These are phyloP conservation scores for Ogataea pignaliae DNA, from an alignment of 805 yeast genomes.

Conservation along the genomic window DNA sequence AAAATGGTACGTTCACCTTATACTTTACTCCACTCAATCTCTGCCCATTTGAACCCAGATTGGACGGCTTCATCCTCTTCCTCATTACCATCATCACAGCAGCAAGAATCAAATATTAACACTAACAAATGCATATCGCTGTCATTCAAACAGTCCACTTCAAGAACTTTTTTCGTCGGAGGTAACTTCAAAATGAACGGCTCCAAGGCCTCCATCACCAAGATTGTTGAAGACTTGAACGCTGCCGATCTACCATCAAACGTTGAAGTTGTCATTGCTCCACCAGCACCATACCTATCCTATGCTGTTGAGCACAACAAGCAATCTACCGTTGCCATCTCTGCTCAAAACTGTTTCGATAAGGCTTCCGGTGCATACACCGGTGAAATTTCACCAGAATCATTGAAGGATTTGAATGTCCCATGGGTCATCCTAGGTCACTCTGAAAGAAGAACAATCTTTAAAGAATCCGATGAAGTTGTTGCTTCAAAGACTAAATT, in stretches of 20 bases:
- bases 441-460: constrained; percentile 95
- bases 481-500: constrained; percentile 92
- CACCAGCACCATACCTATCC: constrained; percentile 90
- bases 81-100: too few relatives aligned
- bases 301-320: constrained; percentile 66
- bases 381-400: constrained; percentile 89
- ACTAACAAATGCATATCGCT: constrained; percentile 2
- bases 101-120: constrained; percentile 9
- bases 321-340: constrained; percentile 69
- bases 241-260: constrained; percentile 65
- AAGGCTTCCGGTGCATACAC: constrained; percentile 96
- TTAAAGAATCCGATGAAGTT: constrained; percentile 85
- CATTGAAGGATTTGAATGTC: constrained; percentile 87
- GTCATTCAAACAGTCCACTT: constrained; percentile 9
- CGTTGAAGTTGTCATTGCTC: constrained; percentile 92
- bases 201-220: constrained; percentile 75
- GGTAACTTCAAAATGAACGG: constrained; percentile 99
- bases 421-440: constrained; percentile 96
- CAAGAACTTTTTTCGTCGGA: constrained; percentile 80
- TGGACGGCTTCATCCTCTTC: background rate
- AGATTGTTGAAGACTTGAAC: constrained; percentile 82
- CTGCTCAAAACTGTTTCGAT: constrained; percentile 88
- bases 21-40: constrained; percentile 14
- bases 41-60: constrained; percentile 15
- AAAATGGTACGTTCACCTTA: constrained; percentile 24